Percentiles rank a stretch among this genome's conserved stretches.
Evolutionary conservation across 306 rosid genomes (phyloP).

Genomic region (Potentilla sterilis): DNA sequence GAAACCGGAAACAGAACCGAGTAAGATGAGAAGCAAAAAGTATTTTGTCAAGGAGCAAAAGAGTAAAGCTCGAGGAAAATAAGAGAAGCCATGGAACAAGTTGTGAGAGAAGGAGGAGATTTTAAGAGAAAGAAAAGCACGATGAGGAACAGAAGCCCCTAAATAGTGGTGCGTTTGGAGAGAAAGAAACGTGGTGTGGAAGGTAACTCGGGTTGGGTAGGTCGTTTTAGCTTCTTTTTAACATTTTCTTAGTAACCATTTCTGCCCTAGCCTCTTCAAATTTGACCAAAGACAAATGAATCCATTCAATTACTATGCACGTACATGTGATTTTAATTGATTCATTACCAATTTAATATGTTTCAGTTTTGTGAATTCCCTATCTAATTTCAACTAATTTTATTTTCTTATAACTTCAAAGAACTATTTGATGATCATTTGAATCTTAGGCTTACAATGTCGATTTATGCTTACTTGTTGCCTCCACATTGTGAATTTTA

Average conservation of each 20-base stretch:
- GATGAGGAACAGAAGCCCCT: conserved; percentile 42
- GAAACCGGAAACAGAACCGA: conserved; percentile 22
- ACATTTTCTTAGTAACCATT: conserved; percentile 14
- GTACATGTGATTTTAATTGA: conserved; percentile 7
- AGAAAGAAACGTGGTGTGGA: conserved; percentile 76
- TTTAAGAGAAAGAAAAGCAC: conserved; percentile 28
- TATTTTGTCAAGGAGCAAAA: conserved; percentile 16
- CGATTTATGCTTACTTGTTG: neutral
- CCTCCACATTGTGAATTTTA: neutral
- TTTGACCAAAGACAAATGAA: conserved; percentile 30
- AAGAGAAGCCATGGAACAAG: conserved; percentile 33
- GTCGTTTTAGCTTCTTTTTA: conserved; percentile 41
- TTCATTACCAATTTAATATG: conserved; percentile 1
- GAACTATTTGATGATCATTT: conserved; percentile 1
- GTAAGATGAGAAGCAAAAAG: conserved; percentile 24
- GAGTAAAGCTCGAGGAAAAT: conserved; percentile 32
- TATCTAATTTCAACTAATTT: neutral
- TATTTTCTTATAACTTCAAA: conserved; percentile 13
- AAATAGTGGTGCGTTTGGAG: conserved; percentile 45
- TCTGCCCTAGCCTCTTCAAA: conserved; percentile 11
- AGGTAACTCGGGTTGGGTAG: conserved; percentile 52
- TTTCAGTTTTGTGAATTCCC: conserved; percentile 16
- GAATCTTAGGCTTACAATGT: neutral
- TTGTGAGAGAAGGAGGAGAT: conserved; percentile 24
- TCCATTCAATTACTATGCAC: conserved; percentile 26